Evolutionary conservation across 768 basidiomycete species (phyloP).

Genomic region (Rhodotorula toruloides): DNA sequence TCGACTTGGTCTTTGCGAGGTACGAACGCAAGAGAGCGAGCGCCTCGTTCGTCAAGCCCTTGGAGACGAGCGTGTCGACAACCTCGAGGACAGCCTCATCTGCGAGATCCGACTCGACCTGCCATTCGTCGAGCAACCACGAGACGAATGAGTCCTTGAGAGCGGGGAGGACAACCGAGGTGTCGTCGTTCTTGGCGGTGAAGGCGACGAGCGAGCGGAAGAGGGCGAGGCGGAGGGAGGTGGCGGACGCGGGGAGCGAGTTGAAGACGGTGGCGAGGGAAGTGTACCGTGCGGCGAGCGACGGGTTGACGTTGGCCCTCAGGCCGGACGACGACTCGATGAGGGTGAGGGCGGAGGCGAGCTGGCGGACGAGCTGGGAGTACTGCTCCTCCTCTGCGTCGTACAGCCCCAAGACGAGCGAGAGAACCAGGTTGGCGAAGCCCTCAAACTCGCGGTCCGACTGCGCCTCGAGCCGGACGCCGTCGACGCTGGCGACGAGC

Average conservation of each 20-base stretch:
- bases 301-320: constrained; percentile 8
- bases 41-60: constrained; percentile 14
- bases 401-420: constrained; percentile 24
- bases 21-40: constrained; percentile 16
- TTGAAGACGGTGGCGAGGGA: constrained; percentile 38
- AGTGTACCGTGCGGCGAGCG: constrained; percentile 26
- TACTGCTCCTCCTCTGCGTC: constrained; percentile 2
- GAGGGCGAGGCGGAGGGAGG: constrained; percentile 11
- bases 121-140: background rate
- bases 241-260: constrained; percentile 23
- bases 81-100: constrained; percentile 1
- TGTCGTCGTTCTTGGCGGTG: constrained; percentile 33
- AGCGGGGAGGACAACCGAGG: constrained; percentile 30
- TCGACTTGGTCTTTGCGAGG: constrained; percentile 1
- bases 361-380: constrained; percentile 6
- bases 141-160: too few relatives aligned
- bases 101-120: background rate
- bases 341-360: constrained; percentile 11
- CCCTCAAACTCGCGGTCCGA: constrained; percentile 29
- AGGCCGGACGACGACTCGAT: background rate
- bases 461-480: background rate
- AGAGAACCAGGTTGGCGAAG: constrained; percentile 32
- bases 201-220: constrained; percentile 30
- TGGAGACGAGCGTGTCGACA: constrained; percentile 13
- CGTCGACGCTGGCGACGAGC: constrained; percentile 14